A percentile compares a stretch with the other conserved stretches of the same genome.
phyloP scores from a whole-genome alignment of 2,329 filamentous ascomycete genomes.

The Fusarium scirpi region DNA sequence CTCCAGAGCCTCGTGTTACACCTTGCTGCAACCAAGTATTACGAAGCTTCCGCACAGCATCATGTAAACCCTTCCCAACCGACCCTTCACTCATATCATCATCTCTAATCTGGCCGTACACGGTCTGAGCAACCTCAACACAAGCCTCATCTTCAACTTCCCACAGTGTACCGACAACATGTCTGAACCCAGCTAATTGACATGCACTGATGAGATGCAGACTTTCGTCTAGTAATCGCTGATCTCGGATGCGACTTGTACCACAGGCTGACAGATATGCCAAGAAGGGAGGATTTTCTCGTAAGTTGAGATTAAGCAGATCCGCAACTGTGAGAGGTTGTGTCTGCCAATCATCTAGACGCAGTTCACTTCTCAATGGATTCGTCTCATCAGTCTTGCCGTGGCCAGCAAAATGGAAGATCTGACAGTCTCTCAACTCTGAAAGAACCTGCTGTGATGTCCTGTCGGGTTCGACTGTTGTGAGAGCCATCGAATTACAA shows the following conservation, averaged over 20 bases:
- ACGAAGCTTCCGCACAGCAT: not conserved
- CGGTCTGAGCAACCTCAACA: not conserved
- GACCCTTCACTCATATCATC: not conserved
- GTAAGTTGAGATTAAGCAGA: not conserved
- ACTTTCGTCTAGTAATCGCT: not conserved
- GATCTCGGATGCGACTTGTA: not conserved
- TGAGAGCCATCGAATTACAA: rapidly evolving
- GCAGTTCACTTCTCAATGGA: not conserved
- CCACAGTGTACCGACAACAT: not conserved
- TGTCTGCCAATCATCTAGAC: not conserved
- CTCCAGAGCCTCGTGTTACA: not conserved
- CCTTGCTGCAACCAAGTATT: rapidly evolving
- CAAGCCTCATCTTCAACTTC: not conserved
- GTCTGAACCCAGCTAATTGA: not conserved
- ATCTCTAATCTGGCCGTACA: not conserved
- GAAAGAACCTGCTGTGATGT: not conserved
- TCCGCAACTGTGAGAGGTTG: not conserved
- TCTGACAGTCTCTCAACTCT: not conserved
- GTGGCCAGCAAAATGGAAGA: not conserved
- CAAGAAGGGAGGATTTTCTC: not conserved
- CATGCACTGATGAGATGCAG: not conserved
- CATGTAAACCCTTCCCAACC: not conserved
- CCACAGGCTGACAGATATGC: conserved; percentile 5
- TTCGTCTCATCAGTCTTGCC: not conserved
- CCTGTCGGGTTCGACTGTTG: not conserved